Evolutionary conservation across 768 basidiomycete genomes (phyloP), one percentile per base, ranked within the genome.

Genomic region (Neoboletus brunneissimus): DNA sequence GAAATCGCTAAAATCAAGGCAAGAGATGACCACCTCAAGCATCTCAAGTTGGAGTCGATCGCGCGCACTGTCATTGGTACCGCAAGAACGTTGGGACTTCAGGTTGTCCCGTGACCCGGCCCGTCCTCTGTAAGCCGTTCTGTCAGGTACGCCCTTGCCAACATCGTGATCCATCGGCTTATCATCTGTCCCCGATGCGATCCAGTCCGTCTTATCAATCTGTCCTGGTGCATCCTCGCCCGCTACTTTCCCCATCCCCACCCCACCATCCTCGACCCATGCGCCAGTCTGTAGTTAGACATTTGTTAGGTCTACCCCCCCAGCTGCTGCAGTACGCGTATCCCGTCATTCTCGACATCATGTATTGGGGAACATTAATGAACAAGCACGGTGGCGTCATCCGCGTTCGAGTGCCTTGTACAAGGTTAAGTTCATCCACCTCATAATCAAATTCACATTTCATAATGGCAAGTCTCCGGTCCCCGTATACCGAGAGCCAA

Each of bases 1-100:
- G 97, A 98, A 79, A 97, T 99, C 70, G 93, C 96, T 37, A 96
- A 91, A 81, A 90, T 99, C 73, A 99, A 99, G 78, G 81, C 85
- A 51, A 84, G 81, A 67, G 97, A 99, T 76, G 88, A 88, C 60
- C 88, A 93, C 72, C 77, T 97, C 79, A 89, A 83, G 76, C 89
- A 89, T 68, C 79, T 97, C 61, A 83, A 85, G 60, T 79, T 96
- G 60, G 91, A 97, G 78, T 85, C 86, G 64, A 88, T 99, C 50
- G 88, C 92, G 29, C 87, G 87, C 68, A 91, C 90, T 71, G 80
- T 98, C 60, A 77, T 97, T 62, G 95, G 93, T 48, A 91, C 89
- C 63, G 94, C 94, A 50, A 87, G 79, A 78, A 92, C 87, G 59
- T 76, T 97, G 67, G 97, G 97, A 32, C 79, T 99, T 45, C 85